Percentiles rank a stretch among this genome's conserved stretches.
These are phyloP conservation scores for Hypoxylon sp. DNA, from an alignment of 2,329 filamentous ascomycete genomes.

Conservation along the genomic window DNA sequence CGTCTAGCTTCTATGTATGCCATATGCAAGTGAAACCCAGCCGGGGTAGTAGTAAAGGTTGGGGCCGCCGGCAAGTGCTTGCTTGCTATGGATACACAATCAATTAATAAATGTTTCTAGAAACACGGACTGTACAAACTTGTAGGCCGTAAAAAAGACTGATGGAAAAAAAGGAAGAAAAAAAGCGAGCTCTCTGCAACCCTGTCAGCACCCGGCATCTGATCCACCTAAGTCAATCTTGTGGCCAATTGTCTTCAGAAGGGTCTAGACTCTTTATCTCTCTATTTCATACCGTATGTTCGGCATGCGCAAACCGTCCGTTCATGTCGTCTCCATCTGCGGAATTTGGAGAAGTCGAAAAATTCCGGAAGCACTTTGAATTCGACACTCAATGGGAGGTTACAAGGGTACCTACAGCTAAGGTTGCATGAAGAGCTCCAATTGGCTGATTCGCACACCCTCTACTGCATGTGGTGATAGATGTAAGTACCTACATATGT, in stretches of 20 bases:
- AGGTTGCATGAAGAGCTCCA: too few species aligned
- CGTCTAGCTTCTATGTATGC: conserved; percentile 9
- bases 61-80: conserved; percentile 22
- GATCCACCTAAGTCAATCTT: conserved; percentile 21
- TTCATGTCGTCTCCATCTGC: conserved; percentile 28
- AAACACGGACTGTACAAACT: too few species aligned
- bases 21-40: conserved; percentile 11
- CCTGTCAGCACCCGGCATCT: conserved; percentile 34
- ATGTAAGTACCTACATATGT: conserved; percentile 1
- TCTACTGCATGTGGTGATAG: conserved; percentile 25
- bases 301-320: conserved; percentile 4
- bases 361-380: conserved; percentile 19
- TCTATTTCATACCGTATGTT: conserved; percentile 13
- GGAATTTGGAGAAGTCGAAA: conserved; percentile 35
- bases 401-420: too few species aligned
- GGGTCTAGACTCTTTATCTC: conserved; percentile 28
- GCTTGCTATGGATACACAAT: too few species aligned
- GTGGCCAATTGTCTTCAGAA: conserved; percentile 12
- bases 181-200: conserved; percentile 14
- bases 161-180: too few species aligned
- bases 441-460: too few species aligned
- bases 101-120: too few species aligned
- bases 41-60: conserved; percentile 29
- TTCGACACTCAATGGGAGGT: conserved; percentile 4
- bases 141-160: too few species aligned